phyloP scores from a whole-genome alignment of 108 stramenopile species.

The Nannochloropsis salina region DNA sequence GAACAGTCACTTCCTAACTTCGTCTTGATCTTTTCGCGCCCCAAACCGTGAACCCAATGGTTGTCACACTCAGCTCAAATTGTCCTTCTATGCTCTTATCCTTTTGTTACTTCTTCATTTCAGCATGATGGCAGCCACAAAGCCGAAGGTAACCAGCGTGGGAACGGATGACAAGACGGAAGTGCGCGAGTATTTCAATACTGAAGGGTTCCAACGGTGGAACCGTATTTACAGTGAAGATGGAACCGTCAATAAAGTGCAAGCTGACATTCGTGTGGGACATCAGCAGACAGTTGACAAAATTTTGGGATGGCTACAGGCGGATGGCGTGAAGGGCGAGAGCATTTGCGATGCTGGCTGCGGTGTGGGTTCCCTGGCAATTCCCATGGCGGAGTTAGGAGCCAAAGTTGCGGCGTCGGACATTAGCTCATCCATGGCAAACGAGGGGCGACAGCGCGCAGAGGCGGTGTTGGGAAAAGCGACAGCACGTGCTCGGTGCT shows the following conservation, averaged over 20 bases:
- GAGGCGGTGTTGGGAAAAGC: neutral
- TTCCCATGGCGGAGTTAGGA: constrained; percentile 84
- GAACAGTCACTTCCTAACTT: no score
- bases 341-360: constrained; percentile 49
- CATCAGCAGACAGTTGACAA: constrained; percentile 93
- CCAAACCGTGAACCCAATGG: no score
- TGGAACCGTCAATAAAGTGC: constrained; percentile 53
- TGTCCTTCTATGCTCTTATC: neutral
- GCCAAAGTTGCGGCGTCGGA: constrained; percentile 79
- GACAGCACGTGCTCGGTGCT: neutral
- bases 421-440: constrained; percentile 86
- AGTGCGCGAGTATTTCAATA: constrained; percentile 93
- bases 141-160: neutral
- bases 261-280: constrained; percentile 86
- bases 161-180: constrained; percentile 81
- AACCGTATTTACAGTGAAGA: constrained; percentile 61
- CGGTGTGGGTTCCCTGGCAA: constrained; percentile 66
- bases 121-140: constrained; percentile 6
- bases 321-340: constrained; percentile 62
- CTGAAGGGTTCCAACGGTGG: constrained; percentile 96
- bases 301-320: constrained; percentile 80
- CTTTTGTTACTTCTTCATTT: neutral
- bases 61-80: no score
- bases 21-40: no score
- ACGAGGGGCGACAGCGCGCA: constrained; percentile 59